phyloP scores from a whole-genome alignment of 1,139 yeast species.

The Entelexis paramagnoliae region DNA sequence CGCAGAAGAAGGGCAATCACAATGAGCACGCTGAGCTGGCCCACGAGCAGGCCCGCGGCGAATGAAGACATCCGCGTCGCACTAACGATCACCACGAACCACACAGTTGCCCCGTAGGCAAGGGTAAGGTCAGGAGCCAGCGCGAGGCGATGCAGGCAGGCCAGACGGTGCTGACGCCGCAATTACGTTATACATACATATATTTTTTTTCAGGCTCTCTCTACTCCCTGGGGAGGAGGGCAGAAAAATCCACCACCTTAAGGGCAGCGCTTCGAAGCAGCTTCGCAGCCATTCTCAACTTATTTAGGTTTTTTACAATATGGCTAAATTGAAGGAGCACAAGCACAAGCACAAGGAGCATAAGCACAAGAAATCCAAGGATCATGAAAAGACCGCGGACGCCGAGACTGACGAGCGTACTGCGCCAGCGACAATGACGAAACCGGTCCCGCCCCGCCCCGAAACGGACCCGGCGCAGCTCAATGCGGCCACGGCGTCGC shows the following conservation, averaged over 20 bases:
- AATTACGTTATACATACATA: background rate
- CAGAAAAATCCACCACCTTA: background rate
- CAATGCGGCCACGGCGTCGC: background rate
- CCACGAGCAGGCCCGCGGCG: slow-evolving; percentile 37
- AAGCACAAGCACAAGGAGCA: slow-evolving; percentile 1
- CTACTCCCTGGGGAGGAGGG: too few relatives aligned
- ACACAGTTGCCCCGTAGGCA: background rate
- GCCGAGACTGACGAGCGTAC: background rate
- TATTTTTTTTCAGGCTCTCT: background rate
- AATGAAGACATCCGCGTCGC: slow-evolving; percentile 25
- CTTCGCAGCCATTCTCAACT: background rate
- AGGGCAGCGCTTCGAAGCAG: background rate
- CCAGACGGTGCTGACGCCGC: background rate
- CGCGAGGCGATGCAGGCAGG: too few relatives aligned
- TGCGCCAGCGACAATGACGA: background rate
- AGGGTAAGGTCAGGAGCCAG: slow-evolving; percentile 4
- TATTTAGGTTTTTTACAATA: background rate
- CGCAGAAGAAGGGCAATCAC: slow-evolving; percentile 67
- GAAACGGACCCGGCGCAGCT: slow-evolving; percentile 2
- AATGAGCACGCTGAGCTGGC: slow-evolving; percentile 73
- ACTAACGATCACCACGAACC: background rate
- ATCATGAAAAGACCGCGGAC: background rate
- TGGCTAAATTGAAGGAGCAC: background rate
- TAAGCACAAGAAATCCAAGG: slow-evolving; percentile 1
- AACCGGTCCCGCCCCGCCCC: background rate